Percentiles rank a stretch among this genome's conserved stretches.
Conservation (phyloP, 2,329 filamentous ascomycete genomes). For the Apiospora hydei region DNA sequence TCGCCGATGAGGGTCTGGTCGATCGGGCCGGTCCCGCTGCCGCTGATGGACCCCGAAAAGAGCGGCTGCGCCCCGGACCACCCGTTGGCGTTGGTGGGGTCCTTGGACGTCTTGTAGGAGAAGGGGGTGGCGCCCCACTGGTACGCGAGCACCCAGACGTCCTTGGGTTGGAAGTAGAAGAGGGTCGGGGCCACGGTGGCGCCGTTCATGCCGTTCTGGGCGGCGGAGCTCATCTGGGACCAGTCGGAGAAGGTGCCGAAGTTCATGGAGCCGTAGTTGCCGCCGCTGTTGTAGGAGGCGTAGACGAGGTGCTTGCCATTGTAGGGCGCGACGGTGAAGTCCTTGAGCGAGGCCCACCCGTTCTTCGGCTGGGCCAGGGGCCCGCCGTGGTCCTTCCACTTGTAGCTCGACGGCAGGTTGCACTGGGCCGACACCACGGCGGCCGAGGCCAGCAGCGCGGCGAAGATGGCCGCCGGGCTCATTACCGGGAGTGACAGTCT, state of each 20-base stretch:
- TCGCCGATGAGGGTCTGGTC: slow-evolving; percentile 72
- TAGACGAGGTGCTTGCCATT: slow-evolving; percentile 69
- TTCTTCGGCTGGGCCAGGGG: slow-evolving; percentile 12
- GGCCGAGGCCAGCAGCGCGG: neutral
- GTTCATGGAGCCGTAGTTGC: slow-evolving; percentile 63
- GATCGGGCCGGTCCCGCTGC: slow-evolving; percentile 61
- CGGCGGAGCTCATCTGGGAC: slow-evolving; percentile 57
- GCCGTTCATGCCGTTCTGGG: slow-evolving; percentile 58
- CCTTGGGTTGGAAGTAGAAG: slow-evolving; percentile 69
- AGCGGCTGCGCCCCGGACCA: slow-evolving; percentile 63
- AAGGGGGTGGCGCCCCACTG: slow-evolving; percentile 69
- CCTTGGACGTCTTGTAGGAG: slow-evolving; percentile 64
- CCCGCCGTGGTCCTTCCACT: slow-evolving; percentile 5
- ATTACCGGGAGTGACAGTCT: neutral
- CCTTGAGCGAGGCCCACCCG: slow-evolving; percentile 58
- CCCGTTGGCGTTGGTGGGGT: slow-evolving; percentile 63
- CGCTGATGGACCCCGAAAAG: slow-evolving; percentile 61
- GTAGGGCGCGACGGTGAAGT: slow-evolving; percentile 64
- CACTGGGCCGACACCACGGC: slow-evolving; percentile 14
- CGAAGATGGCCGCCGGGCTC: neutral
- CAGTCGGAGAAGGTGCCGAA: slow-evolving; percentile 63
- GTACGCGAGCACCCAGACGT: slow-evolving; percentile 67
- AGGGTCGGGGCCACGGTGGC: slow-evolving; percentile 65
- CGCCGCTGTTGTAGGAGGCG: slow-evolving; percentile 51
- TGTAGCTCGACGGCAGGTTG: slow-evolving; percentile 21